phyloP scores from a whole-genome alignment of 768 basidiomycete species.

The Rhizopogon vulgaris region DNA sequence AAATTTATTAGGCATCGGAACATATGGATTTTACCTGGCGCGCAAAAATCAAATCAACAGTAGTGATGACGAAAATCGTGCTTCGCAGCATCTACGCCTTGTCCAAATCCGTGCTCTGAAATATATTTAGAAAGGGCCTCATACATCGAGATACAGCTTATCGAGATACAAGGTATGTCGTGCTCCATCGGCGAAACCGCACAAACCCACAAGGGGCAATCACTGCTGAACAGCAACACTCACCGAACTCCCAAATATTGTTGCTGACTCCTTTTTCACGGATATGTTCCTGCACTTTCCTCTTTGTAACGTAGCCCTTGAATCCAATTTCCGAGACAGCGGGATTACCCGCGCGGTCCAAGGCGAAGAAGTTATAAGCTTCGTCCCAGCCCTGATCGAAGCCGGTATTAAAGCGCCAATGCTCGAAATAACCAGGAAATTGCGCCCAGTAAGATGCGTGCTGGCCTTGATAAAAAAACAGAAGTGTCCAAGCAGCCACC shows the following conservation, averaged over 20 bases:
- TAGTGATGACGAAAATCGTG: constrained; percentile 29
- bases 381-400: constrained; percentile 71
- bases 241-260: constrained; percentile 66
- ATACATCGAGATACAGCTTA: neutral
- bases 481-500: constrained; percentile 10
- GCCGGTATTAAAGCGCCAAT: constrained; percentile 62
- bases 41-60: constrained; percentile 22
- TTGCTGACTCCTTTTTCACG: constrained; percentile 29
- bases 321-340: constrained; percentile 58
- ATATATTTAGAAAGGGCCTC: constrained; percentile 9
- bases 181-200: neutral
- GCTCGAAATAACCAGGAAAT: constrained; percentile 54
- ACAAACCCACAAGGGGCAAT: neutral
- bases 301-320: constrained; percentile 50
- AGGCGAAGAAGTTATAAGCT: constrained; percentile 48
- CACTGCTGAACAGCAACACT: constrained; percentile 10
- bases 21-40: neutral
- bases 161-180: constrained; percentile 1
- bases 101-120: constrained; percentile 56
- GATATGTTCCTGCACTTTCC: constrained; percentile 39
- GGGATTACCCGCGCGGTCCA: constrained; percentile 11
- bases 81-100: constrained; percentile 43
- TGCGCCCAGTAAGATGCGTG: constrained; percentile 39
- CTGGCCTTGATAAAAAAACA: constrained; percentile 23
- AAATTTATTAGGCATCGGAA: neutral